These are phyloP conservation scores for Fabrea salina DNA, from an alignment of 169 alveolate species.

Conservation along the genomic window DNA sequence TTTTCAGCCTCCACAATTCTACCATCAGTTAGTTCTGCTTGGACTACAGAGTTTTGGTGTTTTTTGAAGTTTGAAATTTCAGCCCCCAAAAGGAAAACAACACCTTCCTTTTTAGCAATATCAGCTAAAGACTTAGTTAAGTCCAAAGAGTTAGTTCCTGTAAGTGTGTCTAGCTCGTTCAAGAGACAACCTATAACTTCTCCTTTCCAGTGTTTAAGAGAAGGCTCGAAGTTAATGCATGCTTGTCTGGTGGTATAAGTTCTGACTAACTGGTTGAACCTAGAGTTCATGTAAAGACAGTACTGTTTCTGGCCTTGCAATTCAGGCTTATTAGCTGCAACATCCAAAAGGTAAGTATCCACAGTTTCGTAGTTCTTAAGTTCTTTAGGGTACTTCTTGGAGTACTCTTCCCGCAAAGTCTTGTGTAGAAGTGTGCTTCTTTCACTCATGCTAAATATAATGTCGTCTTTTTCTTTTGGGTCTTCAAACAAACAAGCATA, in stretches of 20 bases:
- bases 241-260: not conserved
- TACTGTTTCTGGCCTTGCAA: not conserved
- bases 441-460: not conserved
- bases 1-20: not conserved
- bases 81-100: not conserved
- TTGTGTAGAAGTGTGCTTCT: not conserved
- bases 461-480: not conserved
- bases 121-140: not conserved
- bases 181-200: slow-evolving; percentile 2
- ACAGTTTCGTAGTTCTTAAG: not conserved
- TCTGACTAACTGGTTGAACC: not conserved
- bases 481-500: not conserved
- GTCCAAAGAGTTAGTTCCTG: slow-evolving; percentile 7
- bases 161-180: not conserved
- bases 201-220: slow-evolving; percentile 1
- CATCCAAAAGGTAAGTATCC: slow-evolving; percentile 3
- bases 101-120: not conserved
- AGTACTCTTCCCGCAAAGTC: not conserved
- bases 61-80: not conserved
- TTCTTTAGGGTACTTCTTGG: not conserved
- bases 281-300: not conserved
- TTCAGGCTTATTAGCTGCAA: not conserved
- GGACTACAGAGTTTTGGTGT: not conserved
- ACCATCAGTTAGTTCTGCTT: not conserved
- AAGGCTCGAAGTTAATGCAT: slow-evolving; percentile 1